phyloP scores from a whole-genome alignment of 108 stramenopile species.

The Cyclostephanos invisitatus region DNA sequence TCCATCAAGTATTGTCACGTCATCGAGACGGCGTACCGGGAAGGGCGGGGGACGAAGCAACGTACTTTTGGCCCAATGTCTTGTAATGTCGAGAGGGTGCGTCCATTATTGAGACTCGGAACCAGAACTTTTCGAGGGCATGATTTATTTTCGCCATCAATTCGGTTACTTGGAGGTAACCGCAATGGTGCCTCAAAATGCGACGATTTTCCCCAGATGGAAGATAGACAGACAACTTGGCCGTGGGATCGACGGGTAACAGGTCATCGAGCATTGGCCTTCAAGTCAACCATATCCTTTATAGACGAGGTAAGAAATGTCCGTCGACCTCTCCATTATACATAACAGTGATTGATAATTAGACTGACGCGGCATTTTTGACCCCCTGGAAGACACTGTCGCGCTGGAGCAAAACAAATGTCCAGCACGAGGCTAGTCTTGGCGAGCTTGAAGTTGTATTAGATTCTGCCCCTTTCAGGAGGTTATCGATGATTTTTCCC shows the following conservation, averaged over 20 bases:
- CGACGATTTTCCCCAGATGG: constrained; percentile 78
- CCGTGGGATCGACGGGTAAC: constrained; percentile 63
- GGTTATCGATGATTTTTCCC: constrained; percentile 38
- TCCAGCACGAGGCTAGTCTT: constrained; percentile 66
- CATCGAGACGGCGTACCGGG: constrained; percentile 36
- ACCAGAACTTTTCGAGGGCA: constrained; percentile 33
- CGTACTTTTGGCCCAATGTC: constrained; percentile 16
- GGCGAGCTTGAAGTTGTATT: constrained; percentile 61
- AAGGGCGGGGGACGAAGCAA: constrained; percentile 24
- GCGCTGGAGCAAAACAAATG: constrained; percentile 41
- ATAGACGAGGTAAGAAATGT: constrained; percentile 27
- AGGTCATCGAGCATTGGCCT: constrained; percentile 59
- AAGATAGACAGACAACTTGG: constrained; percentile 39
- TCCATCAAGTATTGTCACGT: constrained; percentile 59
- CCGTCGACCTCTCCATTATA: background rate
- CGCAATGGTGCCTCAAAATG: constrained; percentile 20
- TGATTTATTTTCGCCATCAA: constrained; percentile 30
- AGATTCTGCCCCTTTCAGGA: constrained; percentile 42
- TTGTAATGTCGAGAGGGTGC: constrained; percentile 45
- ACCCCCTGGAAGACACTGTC: constrained; percentile 11
- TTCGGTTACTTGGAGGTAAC: constrained; percentile 8
- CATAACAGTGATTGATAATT: background rate
- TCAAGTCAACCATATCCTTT: constrained; percentile 67
- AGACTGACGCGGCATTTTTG: background rate
- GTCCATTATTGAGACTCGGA: constrained; percentile 37